These are phyloP conservation scores for Ilex aquifolium DNA, from an alignment of 257 asterid genomes.

Conservation along the genomic window DNA sequence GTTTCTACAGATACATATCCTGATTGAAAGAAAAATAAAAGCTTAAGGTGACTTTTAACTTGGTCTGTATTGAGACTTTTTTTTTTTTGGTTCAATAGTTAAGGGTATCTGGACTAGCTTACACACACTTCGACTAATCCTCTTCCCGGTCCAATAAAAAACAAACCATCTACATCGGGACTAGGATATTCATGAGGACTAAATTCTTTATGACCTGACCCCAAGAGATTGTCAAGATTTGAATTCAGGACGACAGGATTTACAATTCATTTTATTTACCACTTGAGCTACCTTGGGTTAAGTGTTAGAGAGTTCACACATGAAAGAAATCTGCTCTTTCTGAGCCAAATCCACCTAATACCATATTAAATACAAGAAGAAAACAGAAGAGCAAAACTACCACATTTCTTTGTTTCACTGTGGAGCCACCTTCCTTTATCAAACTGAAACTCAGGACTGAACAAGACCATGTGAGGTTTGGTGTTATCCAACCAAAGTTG, in stretches of 20 bases:
- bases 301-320: constrained; percentile 9
- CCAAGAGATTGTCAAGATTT: not conserved
- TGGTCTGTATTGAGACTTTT: not conserved
- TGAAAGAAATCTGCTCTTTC: constrained; percentile 20
- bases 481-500: constrained; percentile 19
- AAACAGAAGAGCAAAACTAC: constrained; percentile 37
- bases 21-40: no score
- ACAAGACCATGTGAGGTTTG: constrained; percentile 45
- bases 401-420: constrained; percentile 20
- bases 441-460: constrained; percentile 13
- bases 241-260: no score
- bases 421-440: constrained; percentile 10
- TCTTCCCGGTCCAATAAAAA: no score
- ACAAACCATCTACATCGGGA: no score
- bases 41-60: not conserved
- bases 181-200: no score
- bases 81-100: not conserved
- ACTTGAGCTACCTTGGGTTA: no score
- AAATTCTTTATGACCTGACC: no score
- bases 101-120: no score
- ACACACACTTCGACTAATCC: no score
- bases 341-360: constrained; percentile 76
- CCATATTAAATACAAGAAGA: constrained; percentile 37
- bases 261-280: no score
- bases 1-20: no score